Evolutionary conservation across 768 basidiomycete species (phyloP).

Genomic region (Erythrobasidium yunnanense): DNA sequence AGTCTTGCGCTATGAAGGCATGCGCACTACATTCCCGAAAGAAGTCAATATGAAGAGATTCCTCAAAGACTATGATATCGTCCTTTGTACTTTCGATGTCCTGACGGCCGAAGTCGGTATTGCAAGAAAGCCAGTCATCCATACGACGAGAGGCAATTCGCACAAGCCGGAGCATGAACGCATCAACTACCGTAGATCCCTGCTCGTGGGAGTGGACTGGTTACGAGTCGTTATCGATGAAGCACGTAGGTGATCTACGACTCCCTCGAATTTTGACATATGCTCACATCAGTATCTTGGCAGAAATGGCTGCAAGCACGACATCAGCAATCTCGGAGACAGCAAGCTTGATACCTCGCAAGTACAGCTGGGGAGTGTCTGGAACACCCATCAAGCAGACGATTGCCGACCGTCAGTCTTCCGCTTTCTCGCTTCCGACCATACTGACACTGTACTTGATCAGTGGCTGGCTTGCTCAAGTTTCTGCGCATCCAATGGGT

Average conservation of each 20-base stretch:
- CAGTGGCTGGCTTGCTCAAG: constrained; percentile 3
- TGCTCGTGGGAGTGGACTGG: constrained; percentile 35
- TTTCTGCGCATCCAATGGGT: constrained; percentile 5
- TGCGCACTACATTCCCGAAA: constrained; percentile 16
- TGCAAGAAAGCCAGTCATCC: constrained; percentile 33
- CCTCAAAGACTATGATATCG: constrained; percentile 30
- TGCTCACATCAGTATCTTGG: neutral
- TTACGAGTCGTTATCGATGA: constrained; percentile 44
- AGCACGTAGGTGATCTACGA: constrained; percentile 39
- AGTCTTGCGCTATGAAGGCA: constrained; percentile 42
- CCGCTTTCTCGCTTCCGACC: neutral
- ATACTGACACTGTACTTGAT: neutral
- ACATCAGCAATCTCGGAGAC: constrained; percentile 38
- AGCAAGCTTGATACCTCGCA: constrained; percentile 42
- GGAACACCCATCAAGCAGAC: constrained; percentile 43
- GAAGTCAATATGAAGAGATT: neutral
- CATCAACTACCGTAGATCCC: constrained; percentile 2
- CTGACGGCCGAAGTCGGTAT: constrained; percentile 32
- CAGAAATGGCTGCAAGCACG: constrained; percentile 29
- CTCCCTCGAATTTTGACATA: constrained; percentile 27
- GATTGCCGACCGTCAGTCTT: constrained; percentile 40
- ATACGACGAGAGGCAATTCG: neutral
- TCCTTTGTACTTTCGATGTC: constrained; percentile 36
- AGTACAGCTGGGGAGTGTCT: constrained; percentile 42
- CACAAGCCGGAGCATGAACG: neutral